Percentiles rank a stretch among this genome's conserved stretches.
Evolutionary conservation across 2,329 filamentous ascomycete genomes (phyloP).

Genomic region (Teratosphaeria gauchensis): DNA sequence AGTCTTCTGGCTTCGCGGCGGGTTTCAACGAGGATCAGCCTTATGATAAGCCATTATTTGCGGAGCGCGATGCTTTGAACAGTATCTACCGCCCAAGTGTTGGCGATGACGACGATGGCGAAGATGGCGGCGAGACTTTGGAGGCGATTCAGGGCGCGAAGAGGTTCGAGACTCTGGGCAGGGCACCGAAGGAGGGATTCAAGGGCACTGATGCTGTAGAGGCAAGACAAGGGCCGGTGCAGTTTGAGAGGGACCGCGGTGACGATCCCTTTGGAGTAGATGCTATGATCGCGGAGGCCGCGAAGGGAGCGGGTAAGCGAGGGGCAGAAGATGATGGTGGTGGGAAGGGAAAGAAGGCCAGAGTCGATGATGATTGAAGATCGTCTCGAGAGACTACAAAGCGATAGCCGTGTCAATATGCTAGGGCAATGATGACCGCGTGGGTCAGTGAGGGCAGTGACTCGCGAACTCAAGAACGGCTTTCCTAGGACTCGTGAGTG

Average conservation of each 20-base stretch:
- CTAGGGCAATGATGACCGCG: background rate
- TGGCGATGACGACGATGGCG: constrained; percentile 61
- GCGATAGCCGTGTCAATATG: background rate
- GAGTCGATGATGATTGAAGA: constrained; percentile 60
- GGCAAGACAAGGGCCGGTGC: constrained; percentile 80
- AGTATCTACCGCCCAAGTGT: constrained; percentile 82
- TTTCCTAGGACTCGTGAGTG: background rate
- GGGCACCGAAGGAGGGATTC: constrained; percentile 67
- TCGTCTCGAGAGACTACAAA: background rate
- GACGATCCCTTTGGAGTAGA: constrained; percentile 88
- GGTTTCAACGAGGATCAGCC: constrained; percentile 89
- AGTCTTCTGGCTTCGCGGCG: constrained; percentile 75
- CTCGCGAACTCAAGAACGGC: background rate
- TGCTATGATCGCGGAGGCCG: constrained; percentile 76
- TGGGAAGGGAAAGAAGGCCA: constrained; percentile 57
- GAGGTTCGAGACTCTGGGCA: constrained; percentile 81
- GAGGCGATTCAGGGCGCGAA: constrained; percentile 77
- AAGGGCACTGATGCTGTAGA: constrained; percentile 78
- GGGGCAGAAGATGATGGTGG: constrained; percentile 54
- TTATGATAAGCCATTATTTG: constrained; percentile 95
- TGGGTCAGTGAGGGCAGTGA: background rate
- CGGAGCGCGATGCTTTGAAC: constrained; percentile 86
- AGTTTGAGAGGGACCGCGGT: constrained; percentile 78
- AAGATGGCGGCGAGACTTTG: constrained; percentile 71
- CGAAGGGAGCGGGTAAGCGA: constrained; percentile 54